A percentile compares a stretch with the other conserved stretches of the same genome.
Evolutionary conservation across 345 rosid species (phyloP).

Genomic region (Clausena lansium): DNA sequence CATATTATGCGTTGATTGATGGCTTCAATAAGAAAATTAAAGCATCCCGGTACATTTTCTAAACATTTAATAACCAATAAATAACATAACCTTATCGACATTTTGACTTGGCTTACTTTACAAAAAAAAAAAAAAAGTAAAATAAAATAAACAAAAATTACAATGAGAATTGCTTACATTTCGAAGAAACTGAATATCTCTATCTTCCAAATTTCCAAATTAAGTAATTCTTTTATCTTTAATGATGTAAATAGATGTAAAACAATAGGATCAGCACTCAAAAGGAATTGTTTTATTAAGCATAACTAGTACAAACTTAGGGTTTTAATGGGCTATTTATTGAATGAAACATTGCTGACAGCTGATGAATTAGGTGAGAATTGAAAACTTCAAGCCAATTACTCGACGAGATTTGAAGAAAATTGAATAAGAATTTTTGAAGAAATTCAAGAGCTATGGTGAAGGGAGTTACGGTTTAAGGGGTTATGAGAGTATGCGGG

Average conservation of each 20-base stretch:
- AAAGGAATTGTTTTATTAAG: no score
- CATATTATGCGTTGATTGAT: not conserved
- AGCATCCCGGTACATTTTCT: not conserved
- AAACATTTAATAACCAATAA: not conserved
- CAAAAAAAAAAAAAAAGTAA: not conserved
- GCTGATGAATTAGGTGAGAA: not conserved
- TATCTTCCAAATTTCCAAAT: not conserved
- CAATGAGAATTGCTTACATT: constrained; percentile 30
- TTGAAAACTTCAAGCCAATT: not conserved
- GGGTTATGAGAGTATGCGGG: not conserved
- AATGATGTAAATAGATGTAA: not conserved
- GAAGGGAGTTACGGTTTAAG: not conserved
- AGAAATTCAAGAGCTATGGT: no score
- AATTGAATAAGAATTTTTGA: not conserved
- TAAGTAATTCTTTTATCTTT: not conserved
- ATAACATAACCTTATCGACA: not conserved
- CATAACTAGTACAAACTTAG: no score
- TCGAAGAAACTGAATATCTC: not conserved
- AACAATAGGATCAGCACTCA: not conserved
- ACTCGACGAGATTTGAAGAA: not conserved
- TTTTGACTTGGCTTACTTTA: no score
- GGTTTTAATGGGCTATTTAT: not conserved
- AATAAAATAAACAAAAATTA: not conserved
- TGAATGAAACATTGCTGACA: not conserved
- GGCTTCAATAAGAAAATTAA: not conserved